These are phyloP conservation scores for Aspergillus coremiiformis DNA, from an alignment of 495 filamentous ascomycete genomes.

Conservation along the genomic window DNA sequence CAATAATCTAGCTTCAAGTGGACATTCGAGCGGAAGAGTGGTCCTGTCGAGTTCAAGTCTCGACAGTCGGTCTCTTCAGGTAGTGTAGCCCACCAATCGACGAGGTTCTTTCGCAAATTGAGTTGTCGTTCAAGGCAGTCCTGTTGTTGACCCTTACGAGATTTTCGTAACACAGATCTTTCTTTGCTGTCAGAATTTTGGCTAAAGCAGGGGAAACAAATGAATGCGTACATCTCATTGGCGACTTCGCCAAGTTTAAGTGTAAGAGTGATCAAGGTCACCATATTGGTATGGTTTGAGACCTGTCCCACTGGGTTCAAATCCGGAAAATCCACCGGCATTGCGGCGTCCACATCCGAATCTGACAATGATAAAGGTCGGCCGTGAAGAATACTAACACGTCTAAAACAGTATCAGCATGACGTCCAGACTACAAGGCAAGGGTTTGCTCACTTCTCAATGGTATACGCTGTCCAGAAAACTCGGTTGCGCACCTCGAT, in stretches of 20 bases:
- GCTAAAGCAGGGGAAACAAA: background rate
- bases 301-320: constrained; percentile 28
- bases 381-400: constrained; percentile 42
- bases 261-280: constrained; percentile 39
- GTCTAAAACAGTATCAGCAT: constrained; percentile 18
- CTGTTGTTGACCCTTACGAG: constrained; percentile 35
- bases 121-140: constrained; percentile 40
- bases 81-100: constrained; percentile 45
- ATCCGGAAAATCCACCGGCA: constrained; percentile 39
- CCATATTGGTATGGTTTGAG: constrained; percentile 42
- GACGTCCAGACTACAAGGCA: background rate
- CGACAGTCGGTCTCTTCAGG: constrained; percentile 38
- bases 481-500: constrained; percentile 43
- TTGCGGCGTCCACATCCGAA: constrained; percentile 40
- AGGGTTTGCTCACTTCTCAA: constrained; percentile 34
- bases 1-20: constrained; percentile 46
- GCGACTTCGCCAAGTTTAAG: constrained; percentile 39
- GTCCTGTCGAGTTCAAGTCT: constrained; percentile 32
- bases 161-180: constrained; percentile 33
- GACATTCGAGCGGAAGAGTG: constrained; percentile 40
- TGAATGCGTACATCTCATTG: constrained; percentile 35
- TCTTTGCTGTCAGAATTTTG: background rate
- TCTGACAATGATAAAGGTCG: constrained; percentile 39
- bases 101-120: constrained; percentile 33
- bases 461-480: constrained; percentile 47